phyloP scores from a whole-genome alignment of 2,329 filamentous ascomycete species.

The Thelonectria blattea region DNA sequence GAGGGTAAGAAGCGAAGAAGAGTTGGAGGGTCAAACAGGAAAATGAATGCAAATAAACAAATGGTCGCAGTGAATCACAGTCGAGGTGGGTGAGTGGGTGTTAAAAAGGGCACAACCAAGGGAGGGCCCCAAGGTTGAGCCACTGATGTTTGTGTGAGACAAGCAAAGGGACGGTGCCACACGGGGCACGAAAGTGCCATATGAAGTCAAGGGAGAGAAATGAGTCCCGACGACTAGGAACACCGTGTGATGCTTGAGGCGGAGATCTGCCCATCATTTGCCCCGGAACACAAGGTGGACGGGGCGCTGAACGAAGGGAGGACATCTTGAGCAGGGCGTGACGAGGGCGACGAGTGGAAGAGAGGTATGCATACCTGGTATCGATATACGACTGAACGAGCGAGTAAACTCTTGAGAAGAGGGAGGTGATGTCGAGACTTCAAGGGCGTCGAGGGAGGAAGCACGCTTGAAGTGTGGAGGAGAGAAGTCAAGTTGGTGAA shows the following conservation, averaged over 20 bases:
- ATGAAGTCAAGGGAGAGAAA: conserved; percentile 13
- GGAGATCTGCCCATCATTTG: not conserved
- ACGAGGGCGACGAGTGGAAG: conserved; percentile 3
- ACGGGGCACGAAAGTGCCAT: conserved; percentile 27
- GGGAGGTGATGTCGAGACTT: conserved; percentile 27
- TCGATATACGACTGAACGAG: conserved; percentile 30
- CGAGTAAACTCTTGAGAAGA: conserved; percentile 27
- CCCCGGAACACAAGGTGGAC: conserved; percentile 12
- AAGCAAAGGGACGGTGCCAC: conserved; percentile 37
- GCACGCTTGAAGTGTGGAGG: conserved; percentile 21
- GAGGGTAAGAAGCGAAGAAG: conserved; percentile 13
- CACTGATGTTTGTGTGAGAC: conserved; percentile 41
- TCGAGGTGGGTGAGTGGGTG: conserved; percentile 12
- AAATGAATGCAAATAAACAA: conserved; percentile 4
- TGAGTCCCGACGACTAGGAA: conserved; percentile 24
- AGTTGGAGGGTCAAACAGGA: not conserved
- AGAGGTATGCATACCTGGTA: conserved; percentile 30
- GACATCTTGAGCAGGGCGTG: not conserved
- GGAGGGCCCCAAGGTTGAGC: conserved; percentile 20
- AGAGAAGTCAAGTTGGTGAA: conserved; percentile 30
- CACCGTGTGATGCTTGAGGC: conserved; percentile 26
- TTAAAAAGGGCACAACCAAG: conserved; percentile 13
- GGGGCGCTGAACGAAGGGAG: conserved; percentile 1
- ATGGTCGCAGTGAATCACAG: conserved; percentile 26
- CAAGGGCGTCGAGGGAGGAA: conserved; percentile 15